These are phyloP conservation scores for Aspergillus homomorphus DNA, from an alignment of 495 filamentous ascomycete species.

Conservation along the genomic window DNA sequence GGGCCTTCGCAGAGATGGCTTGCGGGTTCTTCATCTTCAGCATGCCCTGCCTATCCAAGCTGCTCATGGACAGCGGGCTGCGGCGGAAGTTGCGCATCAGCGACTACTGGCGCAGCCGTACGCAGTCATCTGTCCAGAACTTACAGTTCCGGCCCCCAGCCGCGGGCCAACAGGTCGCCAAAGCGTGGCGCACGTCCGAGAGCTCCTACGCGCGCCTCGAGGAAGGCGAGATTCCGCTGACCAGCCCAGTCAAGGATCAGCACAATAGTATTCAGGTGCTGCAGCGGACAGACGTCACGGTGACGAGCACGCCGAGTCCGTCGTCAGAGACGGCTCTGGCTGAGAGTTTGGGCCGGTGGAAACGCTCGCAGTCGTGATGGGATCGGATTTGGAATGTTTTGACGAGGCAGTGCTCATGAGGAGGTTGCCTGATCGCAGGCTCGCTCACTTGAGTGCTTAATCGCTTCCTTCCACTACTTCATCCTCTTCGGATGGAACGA, in stretches of 20 bases:
- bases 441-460: too few relatives aligned
- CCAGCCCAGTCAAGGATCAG: neutral
- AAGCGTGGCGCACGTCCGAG: neutral
- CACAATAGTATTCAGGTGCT: neutral
- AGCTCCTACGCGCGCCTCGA: neutral
- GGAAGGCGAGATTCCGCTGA: neutral
- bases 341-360: neutral
- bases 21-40: conserved; percentile 27
- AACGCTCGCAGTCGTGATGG: neutral
- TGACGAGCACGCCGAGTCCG: neutral
- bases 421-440: too few relatives aligned
- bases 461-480: too few relatives aligned
- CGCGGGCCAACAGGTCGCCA: neutral
- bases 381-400: neutral
- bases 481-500: too few relatives aligned
- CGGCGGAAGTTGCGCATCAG: neutral
- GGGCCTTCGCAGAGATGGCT: conserved; percentile 26
- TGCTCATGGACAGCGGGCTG: conserved; percentile 21
- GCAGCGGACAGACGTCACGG: neutral
- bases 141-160: neutral
- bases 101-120: neutral
- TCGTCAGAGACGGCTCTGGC: neutral
- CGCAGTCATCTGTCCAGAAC: neutral
- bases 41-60: conserved; percentile 23
- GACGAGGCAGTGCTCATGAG: neutral